Evolutionary conservation across 192 early-diverging fungal species (phyloP).

Genomic region (Backusella tuberculispora): DNA sequence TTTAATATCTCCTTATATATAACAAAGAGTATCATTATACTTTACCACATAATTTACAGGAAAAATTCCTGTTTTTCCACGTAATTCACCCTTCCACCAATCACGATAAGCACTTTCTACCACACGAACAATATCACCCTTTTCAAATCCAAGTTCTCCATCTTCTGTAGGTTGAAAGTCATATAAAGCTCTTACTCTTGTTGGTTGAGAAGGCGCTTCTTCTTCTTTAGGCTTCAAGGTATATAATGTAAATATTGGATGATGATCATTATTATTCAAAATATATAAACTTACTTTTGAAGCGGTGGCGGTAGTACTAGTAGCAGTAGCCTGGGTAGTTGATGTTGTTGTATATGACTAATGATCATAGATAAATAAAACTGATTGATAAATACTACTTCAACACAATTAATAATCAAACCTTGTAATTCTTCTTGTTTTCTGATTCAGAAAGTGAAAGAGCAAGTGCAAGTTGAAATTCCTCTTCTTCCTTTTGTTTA

Average conservation of each 20-base stretch:
- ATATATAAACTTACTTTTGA: not conserved
- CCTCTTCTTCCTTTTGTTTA: constrained; percentile 93
- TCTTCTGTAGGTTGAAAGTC: constrained; percentile 90
- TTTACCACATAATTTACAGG: constrained; percentile 94
- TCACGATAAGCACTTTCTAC: constrained; percentile 94
- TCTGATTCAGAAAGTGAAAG: constrained; percentile 80
- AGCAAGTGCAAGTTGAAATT: constrained; percentile 91
- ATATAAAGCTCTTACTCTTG: constrained; percentile 89
- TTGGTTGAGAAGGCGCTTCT: constrained; percentile 53
- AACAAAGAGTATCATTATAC: constrained; percentile 9
- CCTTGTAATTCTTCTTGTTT: constrained; percentile 32
- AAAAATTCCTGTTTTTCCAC: constrained; percentile 90
- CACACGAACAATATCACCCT: constrained; percentile 89
- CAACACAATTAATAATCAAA: not conserved
- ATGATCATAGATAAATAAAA: too few relatives aligned
- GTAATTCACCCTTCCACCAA: constrained; percentile 96
- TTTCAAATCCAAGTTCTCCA: constrained; percentile 89
- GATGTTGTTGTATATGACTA: constrained; percentile 47
- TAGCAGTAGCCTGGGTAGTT: constrained; percentile 46
- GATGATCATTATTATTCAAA: too few relatives aligned
- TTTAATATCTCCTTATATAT: not conserved
- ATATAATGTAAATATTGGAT: not conserved
- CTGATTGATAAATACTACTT: too few relatives aligned
- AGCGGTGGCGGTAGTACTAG: constrained; percentile 45
- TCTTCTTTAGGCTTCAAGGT: constrained; percentile 24